Percentiles rank a stretch among this genome's conserved stretches.
Conservation (phyloP, 495 filamentous ascomycete species). For the Xylaria flabelliformis region DNA sequence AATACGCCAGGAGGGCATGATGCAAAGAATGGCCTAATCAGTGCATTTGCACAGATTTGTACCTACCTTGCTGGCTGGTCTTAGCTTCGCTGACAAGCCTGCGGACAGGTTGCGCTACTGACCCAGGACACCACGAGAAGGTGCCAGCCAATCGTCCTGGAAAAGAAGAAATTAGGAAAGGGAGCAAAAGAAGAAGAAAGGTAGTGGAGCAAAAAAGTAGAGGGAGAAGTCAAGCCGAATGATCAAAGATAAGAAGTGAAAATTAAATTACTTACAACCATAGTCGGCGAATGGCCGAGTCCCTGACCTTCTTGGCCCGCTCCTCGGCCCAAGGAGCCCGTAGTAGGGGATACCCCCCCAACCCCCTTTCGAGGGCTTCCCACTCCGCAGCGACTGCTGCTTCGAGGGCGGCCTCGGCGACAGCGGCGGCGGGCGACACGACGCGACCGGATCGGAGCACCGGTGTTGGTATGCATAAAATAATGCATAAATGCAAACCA, state of each 20-base stretch:
- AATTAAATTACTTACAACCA: no score
- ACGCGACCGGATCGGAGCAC: no score
- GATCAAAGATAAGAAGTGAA: neutral
- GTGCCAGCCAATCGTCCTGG: constrained; percentile 6
- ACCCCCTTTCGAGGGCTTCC: no score
- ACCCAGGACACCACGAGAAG: constrained; percentile 5
- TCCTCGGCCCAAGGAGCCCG: no score
- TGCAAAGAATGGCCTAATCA: constrained; percentile 8
- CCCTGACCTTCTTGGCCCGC: no score
- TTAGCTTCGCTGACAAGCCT: constrained; percentile 7
- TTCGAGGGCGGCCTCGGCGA: no score
- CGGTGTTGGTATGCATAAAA: no score
- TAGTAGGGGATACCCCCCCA: no score
- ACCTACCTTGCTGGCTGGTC: constrained; percentile 5
- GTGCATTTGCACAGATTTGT: constrained; percentile 8
- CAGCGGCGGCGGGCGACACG: no score
- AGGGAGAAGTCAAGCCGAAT: neutral
- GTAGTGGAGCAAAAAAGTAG: constrained; percentile 6
- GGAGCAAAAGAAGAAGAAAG: constrained; percentile 4
- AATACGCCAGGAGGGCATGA: constrained; percentile 13
- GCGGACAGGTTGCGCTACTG: constrained; percentile 4
- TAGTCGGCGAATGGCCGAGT: neutral
- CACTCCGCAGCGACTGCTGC: no score
- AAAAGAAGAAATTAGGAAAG: neutral
- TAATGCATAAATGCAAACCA: no score